Base-by-base conservation (phyloP, 257 asterid species). In the Penstemon barbatus region DNA sequence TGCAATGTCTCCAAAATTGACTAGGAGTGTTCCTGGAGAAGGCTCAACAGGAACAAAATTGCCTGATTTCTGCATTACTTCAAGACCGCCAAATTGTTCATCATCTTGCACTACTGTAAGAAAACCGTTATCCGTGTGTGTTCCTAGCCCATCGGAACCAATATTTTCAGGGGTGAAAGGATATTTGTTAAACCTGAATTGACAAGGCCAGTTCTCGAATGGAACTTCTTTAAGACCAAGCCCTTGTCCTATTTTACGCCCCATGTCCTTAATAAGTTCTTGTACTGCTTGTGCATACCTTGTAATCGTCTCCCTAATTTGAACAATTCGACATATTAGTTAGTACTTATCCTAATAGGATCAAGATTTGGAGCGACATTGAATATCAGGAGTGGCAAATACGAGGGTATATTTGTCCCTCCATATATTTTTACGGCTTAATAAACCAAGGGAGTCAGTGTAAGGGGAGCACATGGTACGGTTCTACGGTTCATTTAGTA, bases 101-200 rank as follows among this genome's bases (percentile, higher is more conserved):
- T 83, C 88, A 36, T 83, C 85, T 69, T 83, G 85, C 5, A 83
- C 73, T 49, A 83, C 68, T 8, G 85, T 83, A 60, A 83, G 68
- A 70, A 83, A 83, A 11, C 79, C 88, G 0, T 78, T 58, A 58
- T 83, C 88, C 2, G 88, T 78, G 63, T 83, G 88, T 6, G 66
- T 57, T 43, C 73, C 78, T 25, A 80, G 68, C 6, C 83, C 88
- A 8, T 51, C 74, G 6, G 82, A 78, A 59, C 85, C 84, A 12
- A 83, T 59, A 11, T 66, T 76, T 61, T 80, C 82, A 8, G 71
- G 61, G 5, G 74, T 57, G 62, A 80, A 83, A 40, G 66, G 61
- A 68, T 83, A 83, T 57, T 75, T 80, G 73, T 80, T 80, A 13
- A 83, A 75, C 65, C 85, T 80, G 63, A 79, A 80, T 61, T 71